Evolutionary conservation across 441 rosid species (phyloP).

Genomic region (Erodium trifolium): DNA sequence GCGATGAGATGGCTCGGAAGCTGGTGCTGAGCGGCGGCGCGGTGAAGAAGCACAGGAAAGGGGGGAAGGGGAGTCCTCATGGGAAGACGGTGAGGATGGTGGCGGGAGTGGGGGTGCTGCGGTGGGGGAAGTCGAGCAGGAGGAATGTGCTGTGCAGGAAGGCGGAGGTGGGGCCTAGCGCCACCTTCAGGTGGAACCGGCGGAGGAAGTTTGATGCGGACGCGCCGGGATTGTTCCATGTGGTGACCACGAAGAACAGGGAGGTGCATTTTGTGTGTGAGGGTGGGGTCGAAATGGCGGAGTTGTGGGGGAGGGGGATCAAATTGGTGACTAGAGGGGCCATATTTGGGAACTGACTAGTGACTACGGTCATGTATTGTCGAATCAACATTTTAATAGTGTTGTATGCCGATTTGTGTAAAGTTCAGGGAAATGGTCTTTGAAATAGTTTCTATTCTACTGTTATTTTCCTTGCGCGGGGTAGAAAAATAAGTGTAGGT

Average conservation of each 20-base stretch:
- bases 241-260: slow-evolving; percentile 55
- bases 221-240: slow-evolving; percentile 56
- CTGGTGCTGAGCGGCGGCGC: slow-evolving; percentile 44
- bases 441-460: too few species aligned
- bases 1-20: slow-evolving; percentile 59
- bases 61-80: slow-evolving; percentile 71
- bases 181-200: slow-evolving; percentile 41
- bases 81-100: slow-evolving; percentile 49
- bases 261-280: slow-evolving; percentile 74
- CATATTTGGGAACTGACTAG: background rate
- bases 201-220: slow-evolving; percentile 31
- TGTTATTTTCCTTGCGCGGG: too few species aligned
- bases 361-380: too few species aligned
- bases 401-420: background rate
- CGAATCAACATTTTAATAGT: background rate
- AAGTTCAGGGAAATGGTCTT: background rate
- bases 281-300: slow-evolving; percentile 66
- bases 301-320: slow-evolving; percentile 93
- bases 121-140: slow-evolving; percentile 70
- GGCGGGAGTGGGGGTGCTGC: slow-evolving; percentile 41
- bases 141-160: slow-evolving; percentile 62
- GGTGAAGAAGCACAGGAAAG: slow-evolving; percentile 69
- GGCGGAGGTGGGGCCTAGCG: slow-evolving; percentile 56
- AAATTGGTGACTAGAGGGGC: slow-evolving; percentile 55
- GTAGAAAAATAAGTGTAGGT: too few species aligned